Conservation (phyloP, 2,329 filamentous ascomycete species). For the Pyrenophora tritici-repentis region DNA sequence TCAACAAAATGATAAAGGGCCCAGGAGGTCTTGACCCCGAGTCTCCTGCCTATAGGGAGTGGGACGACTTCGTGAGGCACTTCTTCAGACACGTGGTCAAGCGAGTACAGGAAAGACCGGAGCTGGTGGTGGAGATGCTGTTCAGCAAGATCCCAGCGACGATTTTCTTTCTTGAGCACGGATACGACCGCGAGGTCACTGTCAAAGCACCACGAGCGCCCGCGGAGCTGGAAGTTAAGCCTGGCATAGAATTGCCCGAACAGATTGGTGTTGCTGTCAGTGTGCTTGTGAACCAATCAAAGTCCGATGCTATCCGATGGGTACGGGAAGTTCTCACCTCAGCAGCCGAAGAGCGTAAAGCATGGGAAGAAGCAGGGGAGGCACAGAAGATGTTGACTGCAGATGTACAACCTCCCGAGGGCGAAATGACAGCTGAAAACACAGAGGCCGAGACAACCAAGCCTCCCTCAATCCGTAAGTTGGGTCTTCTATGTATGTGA, state of each 20-base stretch:
- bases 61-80: slow-evolving; percentile 87
- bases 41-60: slow-evolving; percentile 76
- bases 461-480: slow-evolving; percentile 53
- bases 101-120: slow-evolving; percentile 83
- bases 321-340: slow-evolving; percentile 71
- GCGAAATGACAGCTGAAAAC: slow-evolving; percentile 36
- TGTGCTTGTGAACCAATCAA: slow-evolving; percentile 77
- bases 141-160: slow-evolving; percentile 90
- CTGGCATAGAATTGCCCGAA: slow-evolving; percentile 65
- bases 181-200: slow-evolving; percentile 78
- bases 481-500: slow-evolving; percentile 12
- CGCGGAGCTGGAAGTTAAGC: slow-evolving; percentile 82
- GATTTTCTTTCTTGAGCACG: slow-evolving; percentile 86
- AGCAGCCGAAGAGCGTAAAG: slow-evolving; percentile 73
- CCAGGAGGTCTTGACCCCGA: slow-evolving; percentile 73
- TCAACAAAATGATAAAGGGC: slow-evolving; percentile 91
- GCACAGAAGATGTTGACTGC: slow-evolving; percentile 56
- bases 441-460: slow-evolving; percentile 40
- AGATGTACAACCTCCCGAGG: slow-evolving; percentile 30
- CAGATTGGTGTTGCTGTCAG: slow-evolving; percentile 82
- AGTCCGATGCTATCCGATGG: slow-evolving; percentile 79
- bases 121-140: slow-evolving; percentile 86
- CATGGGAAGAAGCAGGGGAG: slow-evolving; percentile 75
- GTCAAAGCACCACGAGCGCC: slow-evolving; percentile 70
- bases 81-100: slow-evolving; percentile 80